Percentiles rank a stretch among this genome's conserved stretches.
Evolutionary conservation across 2,329 filamentous ascomycete species (phyloP).

Genomic region (Fusarium sp.): DNA sequence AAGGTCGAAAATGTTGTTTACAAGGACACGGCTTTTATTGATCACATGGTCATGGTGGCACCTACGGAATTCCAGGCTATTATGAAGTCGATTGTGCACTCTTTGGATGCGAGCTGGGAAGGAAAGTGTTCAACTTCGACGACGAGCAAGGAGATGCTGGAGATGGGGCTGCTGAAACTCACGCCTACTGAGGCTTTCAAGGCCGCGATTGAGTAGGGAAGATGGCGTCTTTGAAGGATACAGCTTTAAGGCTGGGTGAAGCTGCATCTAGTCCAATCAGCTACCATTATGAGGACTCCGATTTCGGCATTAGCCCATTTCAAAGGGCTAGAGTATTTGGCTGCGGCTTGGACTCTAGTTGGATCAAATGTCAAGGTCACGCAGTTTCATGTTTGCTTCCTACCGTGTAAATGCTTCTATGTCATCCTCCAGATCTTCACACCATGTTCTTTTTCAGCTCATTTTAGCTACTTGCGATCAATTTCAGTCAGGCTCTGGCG

Average conservation of each 20-base stretch:
- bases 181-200: neutral
- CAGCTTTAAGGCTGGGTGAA: neutral
- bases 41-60: conserved; percentile 27
- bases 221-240: neutral
- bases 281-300: too few relatives aligned
- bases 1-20: conserved; percentile 44
- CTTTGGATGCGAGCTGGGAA: neutral
- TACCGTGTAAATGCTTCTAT: too few relatives aligned
- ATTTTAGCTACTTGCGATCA: too few relatives aligned
- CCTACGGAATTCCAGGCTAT: conserved; percentile 27
- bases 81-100: neutral
- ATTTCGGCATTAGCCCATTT: too few relatives aligned
- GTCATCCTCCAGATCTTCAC: too few relatives aligned
- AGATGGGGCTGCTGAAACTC: neutral
- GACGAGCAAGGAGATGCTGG: neutral
- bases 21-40: conserved; percentile 47
- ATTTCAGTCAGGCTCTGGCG: neutral
- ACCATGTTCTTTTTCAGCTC: too few relatives aligned
- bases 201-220: neutral
- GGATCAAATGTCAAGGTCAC: too few relatives aligned
- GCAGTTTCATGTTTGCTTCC: too few relatives aligned
- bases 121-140: neutral
- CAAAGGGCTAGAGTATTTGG: too few relatives aligned
- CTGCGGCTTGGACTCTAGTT: too few relatives aligned
- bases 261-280: too few relatives aligned